Base-by-base conservation (phyloP, 805 yeast species). In the Kodamaea neixiangensis region DNA sequence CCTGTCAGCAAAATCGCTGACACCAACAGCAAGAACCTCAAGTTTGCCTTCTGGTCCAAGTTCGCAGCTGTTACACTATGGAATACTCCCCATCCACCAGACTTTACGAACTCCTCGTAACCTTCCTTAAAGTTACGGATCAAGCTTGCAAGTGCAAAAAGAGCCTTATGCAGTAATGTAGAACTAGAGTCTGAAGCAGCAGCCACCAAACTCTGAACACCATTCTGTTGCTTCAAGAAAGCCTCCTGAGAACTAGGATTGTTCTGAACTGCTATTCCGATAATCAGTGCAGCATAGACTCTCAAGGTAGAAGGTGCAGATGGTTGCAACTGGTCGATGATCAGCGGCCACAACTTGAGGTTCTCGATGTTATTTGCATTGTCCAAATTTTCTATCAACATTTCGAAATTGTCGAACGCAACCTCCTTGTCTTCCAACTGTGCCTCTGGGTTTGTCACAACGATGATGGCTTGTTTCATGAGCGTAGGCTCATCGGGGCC, bases 251-350 rank as follows among this genome's bases (percentile, higher is more conserved):
- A 74, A 51, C 78, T 80, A 3, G 82, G 83, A 66, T 94, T 94
- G 66, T 94, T 94, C 68, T 94, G 99, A 3, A 88, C 96, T 0
- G 98, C 96, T 0, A 93, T 87, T 1, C 96, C 97, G 19, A 92
- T 79, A 38, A 87, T 80, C 34, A 94, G 84, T 52, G 88, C 82
- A 0, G 92, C 86, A 49, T 75, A 72, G 7, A 78, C 71, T 51
- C 83, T 75, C 29, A 93, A 66, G 5, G 69, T 58, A 1, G 67
- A 60, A 1, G 64, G 64, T 10, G 47, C 54, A 5, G 72, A 69
- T 31, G 71, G 71, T 25, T 72, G 70, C 46, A 91, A 71, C 47
- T 79, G 78, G 1, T 67, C 64, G n/a, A 90, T 72, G 40, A 92
- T 65, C 2, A 84, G 74, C 18, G 78, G 82, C 99, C 98, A 94